phyloP scores from a whole-genome alignment of 345 rosid genomes.

The Populus euphratica region DNA sequence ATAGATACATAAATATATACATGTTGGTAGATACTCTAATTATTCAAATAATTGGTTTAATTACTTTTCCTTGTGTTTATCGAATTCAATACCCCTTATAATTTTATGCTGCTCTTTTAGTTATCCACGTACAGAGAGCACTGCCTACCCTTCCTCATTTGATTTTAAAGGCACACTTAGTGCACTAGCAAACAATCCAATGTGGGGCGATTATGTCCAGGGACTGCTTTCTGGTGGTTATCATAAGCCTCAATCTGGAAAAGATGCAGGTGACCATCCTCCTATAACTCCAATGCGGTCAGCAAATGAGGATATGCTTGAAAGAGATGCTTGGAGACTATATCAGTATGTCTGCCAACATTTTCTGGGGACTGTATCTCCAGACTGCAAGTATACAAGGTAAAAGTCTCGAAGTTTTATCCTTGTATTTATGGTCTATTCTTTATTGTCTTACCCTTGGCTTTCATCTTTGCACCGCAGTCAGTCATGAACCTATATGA shows the following conservation, averaged over 20 bases:
- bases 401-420: conserved; percentile 19
- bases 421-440: neutral
- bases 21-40: too few relatives aligned
- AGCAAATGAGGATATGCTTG: conserved; percentile 69
- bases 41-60: neutral
- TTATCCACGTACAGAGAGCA: conserved; percentile 96
- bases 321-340: conserved; percentile 86
- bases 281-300: conserved; percentile 87
- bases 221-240: conserved; percentile 64
- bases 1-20: too few relatives aligned
- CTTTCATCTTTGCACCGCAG: too few relatives aligned
- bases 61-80: neutral
- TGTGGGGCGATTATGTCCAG: conserved; percentile 55
- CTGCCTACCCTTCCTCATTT: conserved; percentile 91
- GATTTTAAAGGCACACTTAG: conserved; percentile 76
- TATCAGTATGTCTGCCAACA: conserved; percentile 91
- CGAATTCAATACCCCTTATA: conserved; percentile 4
- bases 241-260: conserved; percentile 66
- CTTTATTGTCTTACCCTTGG: neutral
- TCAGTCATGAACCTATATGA: neutral
- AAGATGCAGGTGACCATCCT: conserved; percentile 98
- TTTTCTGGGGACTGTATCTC: conserved; percentile 86
- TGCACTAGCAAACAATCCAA: conserved; percentile 51
- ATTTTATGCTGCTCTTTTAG: conserved; percentile 33
- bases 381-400: conserved; percentile 88